Base-by-base conservation (phyloP, 495 filamentous ascomycete species). In the Entonaema liquescens region DNA sequence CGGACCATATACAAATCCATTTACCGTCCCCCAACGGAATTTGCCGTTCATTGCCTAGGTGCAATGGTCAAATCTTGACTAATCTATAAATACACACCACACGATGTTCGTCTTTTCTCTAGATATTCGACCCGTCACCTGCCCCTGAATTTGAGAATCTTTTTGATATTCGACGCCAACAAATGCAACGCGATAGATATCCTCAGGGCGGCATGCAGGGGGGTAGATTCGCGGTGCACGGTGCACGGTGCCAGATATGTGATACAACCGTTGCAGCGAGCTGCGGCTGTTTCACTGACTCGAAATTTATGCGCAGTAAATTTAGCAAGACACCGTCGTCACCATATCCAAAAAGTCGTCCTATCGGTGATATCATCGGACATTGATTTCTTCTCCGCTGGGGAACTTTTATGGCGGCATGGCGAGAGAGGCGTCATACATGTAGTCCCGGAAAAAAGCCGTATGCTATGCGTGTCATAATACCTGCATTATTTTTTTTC, bases 211-310 rank as follows among this genome's bases (percentile, higher is more conserved):
- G 53, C 54, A 68, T 72, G 70, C 70, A 72, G 70, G 70, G 60
- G 70, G 49, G 59, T 35, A 54, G 21, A 57, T 13, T 23, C 40
- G 35, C 59, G 60, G 60, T 49, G 29, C 58, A 62, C 62, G 61
- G 70, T 65, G 54, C 70, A 62, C 62, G 61, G 70, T 65, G 54
- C 70, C 70, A 62, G 50, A 58, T 71, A 72, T 73, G 70, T 73
- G 65, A 73, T 73, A 73, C 70, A 62, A 73, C 70, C 65, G 65
- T 73, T 73, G 67, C 70, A 68, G 42, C 61, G 61, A 61, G 17
- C 56, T 53, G 61, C 65, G 70, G 70, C 70, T 73, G 70, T 73
- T 73, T 73, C 70, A 73, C 61, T 61, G 57, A 36, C 44, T 64
- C 49, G 28, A 62, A 65, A 57, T 65, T 72, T 33, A 72, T 73